Evolutionary conservation across 2,329 filamentous ascomycete genomes (phyloP).

Genomic region (Botrytis pseudocinerea): DNA sequence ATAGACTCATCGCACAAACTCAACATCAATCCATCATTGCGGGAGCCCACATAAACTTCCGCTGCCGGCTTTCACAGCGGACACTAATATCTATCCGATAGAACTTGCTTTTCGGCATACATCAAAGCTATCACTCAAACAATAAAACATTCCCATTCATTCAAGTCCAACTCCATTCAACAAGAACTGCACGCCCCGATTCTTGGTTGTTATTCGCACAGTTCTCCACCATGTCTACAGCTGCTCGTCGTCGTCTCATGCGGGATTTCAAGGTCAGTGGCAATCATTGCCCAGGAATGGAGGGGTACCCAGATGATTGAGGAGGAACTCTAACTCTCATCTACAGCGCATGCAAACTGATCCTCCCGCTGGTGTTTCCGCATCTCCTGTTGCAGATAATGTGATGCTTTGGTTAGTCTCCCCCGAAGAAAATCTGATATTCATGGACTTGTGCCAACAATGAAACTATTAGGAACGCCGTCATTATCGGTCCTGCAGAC

Average conservation of each 20-base stretch:
- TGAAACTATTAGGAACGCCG: constrained; percentile 75
- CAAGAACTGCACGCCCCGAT: constrained; percentile 2
- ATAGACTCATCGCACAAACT: background rate
- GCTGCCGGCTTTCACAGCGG: constrained; percentile 16
- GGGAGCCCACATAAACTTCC: constrained; percentile 28
- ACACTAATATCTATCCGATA: constrained; percentile 15
- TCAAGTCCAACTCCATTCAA: background rate
- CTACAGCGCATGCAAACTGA: constrained; percentile 96
- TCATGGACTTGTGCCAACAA: constrained; percentile 19
- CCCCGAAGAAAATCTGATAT: background rate
- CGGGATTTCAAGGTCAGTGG: constrained; percentile 91
- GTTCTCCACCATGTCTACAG: constrained; percentile 72
- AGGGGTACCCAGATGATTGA: constrained; percentile 16
- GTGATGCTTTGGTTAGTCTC: constrained; percentile 84
- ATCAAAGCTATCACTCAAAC: background rate
- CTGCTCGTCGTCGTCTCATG: constrained; percentile 94
- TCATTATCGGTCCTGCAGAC: constrained; percentile 95
- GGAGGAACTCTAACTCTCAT: constrained; percentile 28
- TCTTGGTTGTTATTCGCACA: background rate
- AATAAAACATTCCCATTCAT: constrained; percentile 1
- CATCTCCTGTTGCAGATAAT: constrained; percentile 92
- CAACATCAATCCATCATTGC: constrained; percentile 3
- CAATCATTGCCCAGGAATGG: constrained; percentile 22
- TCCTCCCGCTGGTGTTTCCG: constrained; percentile 93
- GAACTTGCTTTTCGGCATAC: constrained; percentile 10